Conservation (phyloP, 2,329 filamentous ascomycete genomes). For the Trichothecium roseum region DNA sequence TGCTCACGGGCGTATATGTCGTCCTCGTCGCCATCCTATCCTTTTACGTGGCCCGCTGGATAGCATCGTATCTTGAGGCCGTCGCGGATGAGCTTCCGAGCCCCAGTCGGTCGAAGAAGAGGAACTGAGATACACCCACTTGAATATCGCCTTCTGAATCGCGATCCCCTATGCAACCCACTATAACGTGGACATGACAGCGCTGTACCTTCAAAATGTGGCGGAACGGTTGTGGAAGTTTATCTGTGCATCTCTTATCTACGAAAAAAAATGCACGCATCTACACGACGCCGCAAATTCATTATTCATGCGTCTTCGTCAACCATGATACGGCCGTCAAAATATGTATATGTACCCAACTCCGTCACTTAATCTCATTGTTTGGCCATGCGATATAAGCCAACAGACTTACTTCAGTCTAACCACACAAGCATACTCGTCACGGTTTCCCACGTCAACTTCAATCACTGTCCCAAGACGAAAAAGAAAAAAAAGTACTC, state of each 20-base stretch:
- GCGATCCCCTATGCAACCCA: too few species aligned
- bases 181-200: too few species aligned
- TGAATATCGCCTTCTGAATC: too few species aligned
- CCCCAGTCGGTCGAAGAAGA: not conserved
- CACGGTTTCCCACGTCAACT: not conserved
- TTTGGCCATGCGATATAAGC: not conserved
- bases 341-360: constrained; percentile 1
- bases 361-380: not conserved
- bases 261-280: too few species aligned
- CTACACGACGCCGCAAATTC: constrained; percentile 1
- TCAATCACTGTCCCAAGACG: too few species aligned
- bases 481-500: not conserved
- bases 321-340: not conserved
- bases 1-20: constrained; percentile 63
- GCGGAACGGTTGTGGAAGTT: too few species aligned
- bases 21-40: constrained; percentile 43
- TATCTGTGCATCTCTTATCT: too few species aligned
- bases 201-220: too few species aligned
- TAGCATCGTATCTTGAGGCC: constrained; percentile 8
- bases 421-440: too few species aligned
- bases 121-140: too few species aligned
- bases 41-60: constrained; percentile 30
- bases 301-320: constrained; percentile 6
- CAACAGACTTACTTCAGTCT: too few species aligned
- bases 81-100: not conserved